Evolutionary conservation across 306 rosid genomes (phyloP).

Genomic region (Lathyrus tuberosus): DNA sequence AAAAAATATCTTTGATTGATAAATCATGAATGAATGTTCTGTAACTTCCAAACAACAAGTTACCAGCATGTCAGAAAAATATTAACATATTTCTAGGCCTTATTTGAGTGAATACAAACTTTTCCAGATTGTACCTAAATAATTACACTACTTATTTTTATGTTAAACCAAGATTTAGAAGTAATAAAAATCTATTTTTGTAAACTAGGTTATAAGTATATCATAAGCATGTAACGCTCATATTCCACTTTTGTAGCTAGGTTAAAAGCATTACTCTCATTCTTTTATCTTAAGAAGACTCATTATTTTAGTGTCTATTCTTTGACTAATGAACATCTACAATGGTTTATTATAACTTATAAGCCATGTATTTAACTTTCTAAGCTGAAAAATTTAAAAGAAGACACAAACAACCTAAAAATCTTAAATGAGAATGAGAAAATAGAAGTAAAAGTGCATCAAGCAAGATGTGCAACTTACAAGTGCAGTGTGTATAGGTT

Average conservation of each 20-base stretch:
- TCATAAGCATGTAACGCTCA: background rate
- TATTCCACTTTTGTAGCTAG: background rate
- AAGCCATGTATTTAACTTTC: too few relatives aligned
- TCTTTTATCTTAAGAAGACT: background rate
- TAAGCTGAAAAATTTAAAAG: background rate
- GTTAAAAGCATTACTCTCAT: background rate
- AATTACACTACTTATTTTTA: too few relatives aligned
- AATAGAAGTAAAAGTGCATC: background rate
- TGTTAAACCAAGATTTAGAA: background rate
- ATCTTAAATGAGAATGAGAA: background rate
- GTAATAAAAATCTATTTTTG: too few relatives aligned
- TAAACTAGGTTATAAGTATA: too few relatives aligned
- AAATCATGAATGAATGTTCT: background rate
- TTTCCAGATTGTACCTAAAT: background rate
- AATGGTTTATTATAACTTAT: background rate
- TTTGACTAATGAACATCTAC: background rate
- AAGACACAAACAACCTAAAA: background rate
- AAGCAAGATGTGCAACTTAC: constrained; percentile 21
- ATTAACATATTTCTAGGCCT: background rate
- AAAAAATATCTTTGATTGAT: background rate
- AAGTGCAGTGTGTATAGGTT: background rate
- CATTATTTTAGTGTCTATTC: background rate
- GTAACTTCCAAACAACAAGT: too few relatives aligned
- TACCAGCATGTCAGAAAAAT: too few relatives aligned
- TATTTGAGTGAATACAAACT: background rate